Percentiles rank a stretch among this genome's conserved stretches.
Evolutionary conservation across 2,329 filamentous ascomycete species (phyloP).

Genomic region (Didymella pinodella): DNA sequence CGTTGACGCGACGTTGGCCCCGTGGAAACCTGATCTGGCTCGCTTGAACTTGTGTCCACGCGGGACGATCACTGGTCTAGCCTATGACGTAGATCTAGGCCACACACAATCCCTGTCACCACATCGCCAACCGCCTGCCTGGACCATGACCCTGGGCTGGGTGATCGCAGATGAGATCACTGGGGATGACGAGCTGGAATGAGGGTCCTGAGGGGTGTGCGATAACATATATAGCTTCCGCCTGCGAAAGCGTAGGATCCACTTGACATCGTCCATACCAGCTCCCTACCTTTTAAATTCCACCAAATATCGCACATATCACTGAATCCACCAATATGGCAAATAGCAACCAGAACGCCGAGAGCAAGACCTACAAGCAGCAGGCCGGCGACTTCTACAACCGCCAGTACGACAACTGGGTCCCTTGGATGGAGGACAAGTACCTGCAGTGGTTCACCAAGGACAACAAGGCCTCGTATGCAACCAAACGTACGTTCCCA

Average conservation of each 20-base stretch:
- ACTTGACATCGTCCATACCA: neutral
- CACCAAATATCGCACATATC: neutral
- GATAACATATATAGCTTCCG: neutral
- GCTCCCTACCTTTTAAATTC: neutral
- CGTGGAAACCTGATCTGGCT: conserved; percentile 19
- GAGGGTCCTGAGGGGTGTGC: neutral
- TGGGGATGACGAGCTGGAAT: conserved; percentile 16
- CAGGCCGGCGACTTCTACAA: conserved; percentile 65
- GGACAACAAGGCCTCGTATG: conserved; percentile 78
- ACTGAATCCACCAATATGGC: conserved; percentile 7
- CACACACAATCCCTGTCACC: conserved; percentile 12
- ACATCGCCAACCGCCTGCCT: conserved; percentile 6
- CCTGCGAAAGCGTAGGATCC: neutral
- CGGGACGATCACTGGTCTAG: conserved; percentile 31
- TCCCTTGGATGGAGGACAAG: conserved; percentile 78
- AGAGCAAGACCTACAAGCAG: conserved; percentile 43
- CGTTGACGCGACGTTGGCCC: conserved; percentile 11
- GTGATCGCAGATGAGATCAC: conserved; percentile 24
- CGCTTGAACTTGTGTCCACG: conserved; percentile 21
- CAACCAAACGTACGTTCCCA: conserved; percentile 67
- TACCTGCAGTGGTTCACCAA: conserved; percentile 77
- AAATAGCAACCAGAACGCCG: conserved; percentile 9
- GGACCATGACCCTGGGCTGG: conserved; percentile 17
- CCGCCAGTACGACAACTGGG: conserved; percentile 76
- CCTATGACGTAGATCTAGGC: conserved; percentile 29